phyloP scores from a whole-genome alignment of 306 rosid species.

The Vigna mungo region DNA sequence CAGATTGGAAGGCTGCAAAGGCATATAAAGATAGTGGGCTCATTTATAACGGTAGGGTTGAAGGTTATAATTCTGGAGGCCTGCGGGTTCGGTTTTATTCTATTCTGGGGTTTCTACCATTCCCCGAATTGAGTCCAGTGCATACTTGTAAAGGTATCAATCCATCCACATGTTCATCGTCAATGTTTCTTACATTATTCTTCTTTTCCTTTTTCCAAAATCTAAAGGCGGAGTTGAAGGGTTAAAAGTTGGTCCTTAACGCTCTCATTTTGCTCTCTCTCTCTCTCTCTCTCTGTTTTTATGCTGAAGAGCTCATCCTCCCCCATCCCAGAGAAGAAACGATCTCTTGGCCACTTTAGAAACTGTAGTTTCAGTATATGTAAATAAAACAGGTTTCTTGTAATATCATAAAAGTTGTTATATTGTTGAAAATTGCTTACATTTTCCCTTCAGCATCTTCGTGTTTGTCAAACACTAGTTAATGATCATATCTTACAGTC shows the following conservation, averaged over 20 bases:
- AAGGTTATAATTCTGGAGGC: conserved; percentile 82
- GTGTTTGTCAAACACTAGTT: conserved; percentile 5
- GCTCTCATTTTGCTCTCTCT: background rate
- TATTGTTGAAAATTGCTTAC: background rate
- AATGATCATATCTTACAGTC: background rate
- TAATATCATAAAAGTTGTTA: background rate
- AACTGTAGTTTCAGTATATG: background rate
- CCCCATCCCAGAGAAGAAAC: background rate
- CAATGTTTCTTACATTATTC: background rate
- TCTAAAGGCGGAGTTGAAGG: background rate
- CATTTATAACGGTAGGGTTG: conserved; percentile 75
- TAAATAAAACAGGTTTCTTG: conserved; percentile 8
- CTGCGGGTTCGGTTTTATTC: conserved; percentile 71
- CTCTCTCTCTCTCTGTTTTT: no score
- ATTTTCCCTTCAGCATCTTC: background rate
- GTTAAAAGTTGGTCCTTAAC: background rate
- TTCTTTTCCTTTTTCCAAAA: background rate
- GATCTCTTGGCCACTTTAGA: background rate
- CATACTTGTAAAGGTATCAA: conserved; percentile 77
- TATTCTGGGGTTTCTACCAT: conserved; percentile 85
- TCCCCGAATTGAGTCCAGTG: conserved; percentile 75
- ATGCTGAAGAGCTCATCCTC: background rate
- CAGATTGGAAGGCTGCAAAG: conserved; percentile 88
- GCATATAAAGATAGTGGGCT: conserved; percentile 63
- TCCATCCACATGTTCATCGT: background rate